Conservation (phyloP, 371 early-diverging fungal genomes). For the Syncephalastrum sp. region DNA sequence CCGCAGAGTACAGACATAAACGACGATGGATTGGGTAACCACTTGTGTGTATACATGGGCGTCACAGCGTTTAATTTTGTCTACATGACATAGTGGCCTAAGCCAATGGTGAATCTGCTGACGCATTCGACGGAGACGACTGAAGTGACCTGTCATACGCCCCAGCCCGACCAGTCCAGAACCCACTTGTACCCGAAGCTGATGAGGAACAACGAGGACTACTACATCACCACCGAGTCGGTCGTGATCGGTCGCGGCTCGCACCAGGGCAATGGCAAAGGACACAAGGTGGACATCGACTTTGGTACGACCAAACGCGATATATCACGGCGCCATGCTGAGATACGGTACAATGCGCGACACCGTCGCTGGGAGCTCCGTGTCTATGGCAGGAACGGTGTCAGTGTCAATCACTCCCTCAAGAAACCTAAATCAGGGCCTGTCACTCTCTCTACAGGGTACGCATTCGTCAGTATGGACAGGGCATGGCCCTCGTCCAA, state of each 20-base stretch:
- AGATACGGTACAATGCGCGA: conserved; percentile 27
- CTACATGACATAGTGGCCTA: not conserved
- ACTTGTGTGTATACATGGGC: too few species aligned
- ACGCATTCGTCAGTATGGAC: not conserved
- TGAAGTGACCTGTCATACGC: conserved; percentile 27
- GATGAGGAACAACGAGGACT: conserved; percentile 41
- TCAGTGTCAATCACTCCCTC: conserved; percentile 31
- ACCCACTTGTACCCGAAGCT: conserved; percentile 41
- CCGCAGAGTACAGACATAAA: too few species aligned
- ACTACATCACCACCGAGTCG: conserved; percentile 33
- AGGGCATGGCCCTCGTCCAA: too few species aligned
- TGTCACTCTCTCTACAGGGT: conserved; percentile 27
- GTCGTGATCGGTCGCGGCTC: conserved; percentile 36
- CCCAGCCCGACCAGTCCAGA: conserved; percentile 19
- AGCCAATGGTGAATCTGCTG: conserved; percentile 25
- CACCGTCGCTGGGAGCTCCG: conserved; percentile 37
- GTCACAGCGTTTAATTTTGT: too few species aligned
- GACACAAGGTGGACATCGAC: conserved; percentile 28
- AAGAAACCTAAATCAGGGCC: conserved; percentile 26
- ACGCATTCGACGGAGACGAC: conserved; percentile 26
- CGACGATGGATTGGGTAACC: too few species aligned
- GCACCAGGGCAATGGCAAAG: conserved; percentile 1
- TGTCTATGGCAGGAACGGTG: conserved; percentile 42
- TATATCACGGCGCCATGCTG: conserved; percentile 44
- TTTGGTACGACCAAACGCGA: conserved; percentile 35